phyloP scores from a whole-genome alignment of 148 eudicot genomes.

The Beta vulgaris region DNA sequence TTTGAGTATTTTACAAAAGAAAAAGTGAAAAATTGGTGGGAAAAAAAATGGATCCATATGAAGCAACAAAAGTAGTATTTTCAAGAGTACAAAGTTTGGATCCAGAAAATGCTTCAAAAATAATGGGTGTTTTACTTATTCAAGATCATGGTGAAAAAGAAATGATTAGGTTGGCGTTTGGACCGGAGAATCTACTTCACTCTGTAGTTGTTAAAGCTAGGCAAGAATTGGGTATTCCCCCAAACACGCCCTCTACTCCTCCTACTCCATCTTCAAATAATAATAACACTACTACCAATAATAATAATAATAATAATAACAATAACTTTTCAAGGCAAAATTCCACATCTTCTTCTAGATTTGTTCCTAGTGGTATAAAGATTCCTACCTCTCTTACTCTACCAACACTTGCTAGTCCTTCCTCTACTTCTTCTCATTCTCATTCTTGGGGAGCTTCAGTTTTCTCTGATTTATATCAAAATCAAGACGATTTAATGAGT shows the following conservation, averaged over 20 bases:
- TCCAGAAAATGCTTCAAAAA: constrained; percentile 84
- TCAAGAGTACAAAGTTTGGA: constrained; percentile 69
- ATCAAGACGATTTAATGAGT: constrained; percentile 36
- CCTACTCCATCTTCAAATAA: too few species aligned
- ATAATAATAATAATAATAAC: not conserved
- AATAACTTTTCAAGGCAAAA: constrained; percentile 33
- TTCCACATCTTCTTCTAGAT: constrained; percentile 32
- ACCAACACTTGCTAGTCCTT: constrained; percentile 37
- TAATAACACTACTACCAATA: constrained; percentile 21
- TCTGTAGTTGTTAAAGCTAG: constrained; percentile 62
- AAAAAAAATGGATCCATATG: constrained; percentile 69
- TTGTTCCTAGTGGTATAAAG: constrained; percentile 35
- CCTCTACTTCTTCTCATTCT: constrained; percentile 38
- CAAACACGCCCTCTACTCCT: constrained; percentile 49
- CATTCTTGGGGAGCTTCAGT: constrained; percentile 39
- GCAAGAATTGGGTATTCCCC: constrained; percentile 54
- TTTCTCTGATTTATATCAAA: constrained; percentile 35
- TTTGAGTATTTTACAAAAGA: not conserved
- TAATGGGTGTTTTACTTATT: constrained; percentile 75
- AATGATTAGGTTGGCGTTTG: constrained; percentile 88
- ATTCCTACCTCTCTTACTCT: constrained; percentile 62
- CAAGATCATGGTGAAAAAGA: constrained; percentile 96
- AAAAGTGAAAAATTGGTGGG: not conserved
- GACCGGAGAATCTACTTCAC: constrained; percentile 68
- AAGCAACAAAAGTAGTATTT: constrained; percentile 81